phyloP scores from a whole-genome alignment of 2,329 filamentous ascomycete species.

The Clonostachys byssicola region DNA sequence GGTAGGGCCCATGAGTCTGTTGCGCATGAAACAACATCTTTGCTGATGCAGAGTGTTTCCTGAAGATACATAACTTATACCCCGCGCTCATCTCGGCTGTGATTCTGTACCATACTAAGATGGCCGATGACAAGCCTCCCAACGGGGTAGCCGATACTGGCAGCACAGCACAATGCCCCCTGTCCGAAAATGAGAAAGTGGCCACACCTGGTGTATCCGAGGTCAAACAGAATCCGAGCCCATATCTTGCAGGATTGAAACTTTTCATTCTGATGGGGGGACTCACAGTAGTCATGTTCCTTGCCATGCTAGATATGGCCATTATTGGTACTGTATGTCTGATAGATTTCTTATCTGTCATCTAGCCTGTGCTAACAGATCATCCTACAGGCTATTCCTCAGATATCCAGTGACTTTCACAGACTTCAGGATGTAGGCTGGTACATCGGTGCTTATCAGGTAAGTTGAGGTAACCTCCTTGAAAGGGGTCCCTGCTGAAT shows the following conservation, averaged over 20 bases:
- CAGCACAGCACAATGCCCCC: no score
- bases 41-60: no score
- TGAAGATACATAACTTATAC: no score
- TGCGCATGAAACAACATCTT: no score
- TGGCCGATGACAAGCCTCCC: no score
- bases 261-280: conserved; percentile 20
- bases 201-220: no score
- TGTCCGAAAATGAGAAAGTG: no score
- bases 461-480: conserved; percentile 23
- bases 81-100: no score
- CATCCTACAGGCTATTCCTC: conserved; percentile 28
- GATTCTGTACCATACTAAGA: no score
- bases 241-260: conserved; percentile 11
- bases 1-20: no score
- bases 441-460: conserved; percentile 44
- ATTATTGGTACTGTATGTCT: conserved; percentile 42
- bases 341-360: conserved; percentile 1
- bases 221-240: no score
- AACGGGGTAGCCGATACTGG: no score
- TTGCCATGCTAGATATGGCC: conserved; percentile 41
- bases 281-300: conserved; percentile 31
- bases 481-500: neutral
- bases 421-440: conserved; percentile 46
- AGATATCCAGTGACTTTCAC: conserved; percentile 42
- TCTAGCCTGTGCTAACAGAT: neutral